These are phyloP conservation scores for Melanopsichium pennsylvanicum DNA, from an alignment of 1,284 basidiomycete genomes.

Conservation along the genomic window DNA sequence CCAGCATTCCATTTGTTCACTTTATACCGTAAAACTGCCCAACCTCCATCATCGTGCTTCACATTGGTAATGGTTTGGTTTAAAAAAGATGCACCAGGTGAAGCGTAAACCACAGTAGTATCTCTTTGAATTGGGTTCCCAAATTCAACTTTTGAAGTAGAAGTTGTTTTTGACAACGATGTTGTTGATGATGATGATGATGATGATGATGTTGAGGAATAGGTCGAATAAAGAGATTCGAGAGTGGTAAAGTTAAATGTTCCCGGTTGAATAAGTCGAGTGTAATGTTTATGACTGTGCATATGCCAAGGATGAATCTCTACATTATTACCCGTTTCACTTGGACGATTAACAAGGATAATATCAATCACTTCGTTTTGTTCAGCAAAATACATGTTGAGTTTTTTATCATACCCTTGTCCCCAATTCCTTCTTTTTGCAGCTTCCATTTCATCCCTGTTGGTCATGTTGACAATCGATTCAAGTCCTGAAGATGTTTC, in stretches of 20 bases:
- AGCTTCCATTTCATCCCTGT: background rate
- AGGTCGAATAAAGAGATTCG: conserved; percentile 4
- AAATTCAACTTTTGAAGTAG: too few species aligned
- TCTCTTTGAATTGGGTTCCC: conserved; percentile 38
- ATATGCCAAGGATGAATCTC: conserved; percentile 57
- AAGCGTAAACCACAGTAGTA: conserved; percentile 43
- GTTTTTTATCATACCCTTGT: conserved; percentile 7
- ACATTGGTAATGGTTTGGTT: conserved; percentile 25
- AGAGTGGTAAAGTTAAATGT: conserved; percentile 37
- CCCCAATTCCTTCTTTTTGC: conserved; percentile 1
- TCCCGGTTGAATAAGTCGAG: conserved; percentile 35
- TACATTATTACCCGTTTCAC: background rate
- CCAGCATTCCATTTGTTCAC: conserved; percentile 21
- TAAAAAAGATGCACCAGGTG: conserved; percentile 33
- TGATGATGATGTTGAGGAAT: background rate
- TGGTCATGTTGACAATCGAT: background rate
- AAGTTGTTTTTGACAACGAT: too few species aligned
- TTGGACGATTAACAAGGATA: conserved; percentile 46
- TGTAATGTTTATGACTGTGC: conserved; percentile 42
- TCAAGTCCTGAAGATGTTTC: background rate
- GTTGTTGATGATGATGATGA: too few species aligned
- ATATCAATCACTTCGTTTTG: conserved; percentile 47
- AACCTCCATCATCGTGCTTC: conserved; percentile 29
- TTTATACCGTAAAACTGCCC: conserved; percentile 43
- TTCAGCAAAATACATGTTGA: conserved; percentile 40